A percentile compares a stretch with the other conserved stretches of the same genome.
Conservation (phyloP, 495 filamentous ascomycete species). For the Aspergillus nanangensis region DNA sequence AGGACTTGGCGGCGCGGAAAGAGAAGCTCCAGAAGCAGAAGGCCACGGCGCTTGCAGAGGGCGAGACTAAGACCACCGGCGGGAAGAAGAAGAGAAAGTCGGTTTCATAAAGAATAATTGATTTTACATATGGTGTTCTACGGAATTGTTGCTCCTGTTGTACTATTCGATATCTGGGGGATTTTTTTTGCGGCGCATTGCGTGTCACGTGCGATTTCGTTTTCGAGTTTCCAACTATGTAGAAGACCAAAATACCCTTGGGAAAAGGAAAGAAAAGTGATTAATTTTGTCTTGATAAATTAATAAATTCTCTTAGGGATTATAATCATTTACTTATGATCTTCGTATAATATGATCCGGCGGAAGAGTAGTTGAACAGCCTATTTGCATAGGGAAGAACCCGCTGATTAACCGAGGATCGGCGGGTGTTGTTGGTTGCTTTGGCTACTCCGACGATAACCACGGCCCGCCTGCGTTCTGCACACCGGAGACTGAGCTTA, state of each 20-base stretch:
- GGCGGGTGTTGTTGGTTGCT: slow-evolving; percentile 22
- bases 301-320: no score
- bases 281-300: no score
- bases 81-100: slow-evolving; percentile 44
- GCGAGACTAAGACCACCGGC: slow-evolving; percentile 17
- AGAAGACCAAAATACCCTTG: not conserved
- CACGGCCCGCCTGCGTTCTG: slow-evolving; percentile 7
- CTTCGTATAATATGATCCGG: no score
- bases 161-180: slow-evolving; percentile 7
- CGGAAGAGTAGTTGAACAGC: not conserved
- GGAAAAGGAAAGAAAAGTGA: slow-evolving; percentile 1
- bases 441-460: slow-evolving; percentile 20
- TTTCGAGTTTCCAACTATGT: slow-evolving; percentile 3
- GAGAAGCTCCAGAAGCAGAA: slow-evolving; percentile 55
- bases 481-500: not conserved
- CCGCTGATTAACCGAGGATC: slow-evolving; percentile 37
- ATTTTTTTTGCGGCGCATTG: slow-evolving; percentile 27
- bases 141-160: slow-evolving; percentile 12
- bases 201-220: slow-evolving; percentile 30
- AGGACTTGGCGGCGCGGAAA: slow-evolving; percentile 53
- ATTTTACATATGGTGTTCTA: slow-evolving; percentile 12
- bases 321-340: no score
- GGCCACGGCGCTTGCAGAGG: slow-evolving; percentile 41
- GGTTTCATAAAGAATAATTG: slow-evolving; percentile 35
- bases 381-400: not conserved